phyloP scores from a whole-genome alignment of 116 monocot genomes.

The Posidonia oceanica region DNA sequence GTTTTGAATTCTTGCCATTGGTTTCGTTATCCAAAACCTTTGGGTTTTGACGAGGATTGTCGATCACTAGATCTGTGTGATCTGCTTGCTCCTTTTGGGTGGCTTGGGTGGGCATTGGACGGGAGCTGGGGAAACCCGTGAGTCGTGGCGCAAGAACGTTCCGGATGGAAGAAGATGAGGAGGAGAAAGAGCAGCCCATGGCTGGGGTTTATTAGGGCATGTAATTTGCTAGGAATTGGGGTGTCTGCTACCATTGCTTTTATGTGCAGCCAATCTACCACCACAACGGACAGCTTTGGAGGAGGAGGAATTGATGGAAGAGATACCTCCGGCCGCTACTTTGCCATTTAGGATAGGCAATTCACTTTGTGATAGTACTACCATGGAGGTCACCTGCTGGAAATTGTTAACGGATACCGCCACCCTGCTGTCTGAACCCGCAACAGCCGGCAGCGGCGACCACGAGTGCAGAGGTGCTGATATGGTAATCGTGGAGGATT shows the following conservation, averaged over 20 bases:
- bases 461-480: not conserved
- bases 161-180: slow-evolving; percentile 15
- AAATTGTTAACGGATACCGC: slow-evolving; percentile 29
- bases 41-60: too few species aligned
- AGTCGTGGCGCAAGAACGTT: slow-evolving; percentile 7
- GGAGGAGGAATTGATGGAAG: slow-evolving; percentile 43
- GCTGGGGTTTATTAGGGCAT: not conserved
- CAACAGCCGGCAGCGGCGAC: not conserved
- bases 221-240: slow-evolving; percentile 2
- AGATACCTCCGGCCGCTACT: slow-evolving; percentile 37
- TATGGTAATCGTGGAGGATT: slow-evolving; percentile 11
- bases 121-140: slow-evolving; percentile 15
- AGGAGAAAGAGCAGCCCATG: not conserved
- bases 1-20: too few species aligned
- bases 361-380: slow-evolving; percentile 18
- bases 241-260: not conserved
- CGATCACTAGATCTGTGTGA: not conserved
- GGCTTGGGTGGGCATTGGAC: not conserved
- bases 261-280: not conserved
- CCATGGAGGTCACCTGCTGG: slow-evolving; percentile 31
- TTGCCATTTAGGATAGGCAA: slow-evolving; percentile 36
- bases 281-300: not conserved
- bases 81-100: not conserved
- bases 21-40: too few species aligned
- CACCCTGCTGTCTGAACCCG: slow-evolving; percentile 12